Percentiles rank a stretch among this genome's conserved stretches.
Conservation (phyloP, 192 early-diverging fungal genomes). For the Mortierella antarctica region DNA sequence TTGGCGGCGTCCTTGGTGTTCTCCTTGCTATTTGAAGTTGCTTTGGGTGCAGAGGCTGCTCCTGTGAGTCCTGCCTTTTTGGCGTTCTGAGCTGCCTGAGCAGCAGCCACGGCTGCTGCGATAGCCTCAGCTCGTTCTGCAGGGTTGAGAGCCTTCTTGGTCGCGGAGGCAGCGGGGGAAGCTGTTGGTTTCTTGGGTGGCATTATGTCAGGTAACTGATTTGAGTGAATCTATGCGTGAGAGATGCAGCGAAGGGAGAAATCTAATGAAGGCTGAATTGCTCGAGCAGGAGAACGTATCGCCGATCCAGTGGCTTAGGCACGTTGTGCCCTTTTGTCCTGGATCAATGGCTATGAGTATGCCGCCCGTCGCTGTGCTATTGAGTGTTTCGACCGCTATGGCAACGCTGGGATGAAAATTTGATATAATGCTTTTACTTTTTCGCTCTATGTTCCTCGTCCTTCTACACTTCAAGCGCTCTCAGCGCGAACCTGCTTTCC, state of each 20-base stretch:
- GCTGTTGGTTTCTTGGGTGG: constrained; percentile 41
- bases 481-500: constrained; percentile 57
- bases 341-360: not conserved
- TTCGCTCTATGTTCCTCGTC: constrained; percentile 7
- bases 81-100: constrained; percentile 28
- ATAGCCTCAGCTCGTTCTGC: constrained; percentile 31
- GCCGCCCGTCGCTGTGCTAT: not conserved
- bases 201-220: not conserved
- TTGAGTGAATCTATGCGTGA: not conserved
- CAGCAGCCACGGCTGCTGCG: constrained; percentile 34
- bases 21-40: constrained; percentile 33
- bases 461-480: constrained; percentile 33
- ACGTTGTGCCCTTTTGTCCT: not conserved
- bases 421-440: constrained; percentile 7
- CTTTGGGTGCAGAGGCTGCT: constrained; percentile 1
- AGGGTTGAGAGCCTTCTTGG: constrained; percentile 48
- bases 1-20: constrained; percentile 11
- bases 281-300: not conserved
- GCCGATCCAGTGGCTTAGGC: constrained; percentile 1
- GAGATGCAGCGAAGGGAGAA: not conserved
- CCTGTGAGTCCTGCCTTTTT: constrained; percentile 20
- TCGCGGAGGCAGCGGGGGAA: constrained; percentile 24
- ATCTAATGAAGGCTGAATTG: not conserved
- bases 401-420: not conserved
- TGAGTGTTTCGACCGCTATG: not conserved